Evolutionary conservation across 305 asterid species (phyloP), one percentile per base, ranked within the genome.

Genomic region (Euphrasia arctica): DNA sequence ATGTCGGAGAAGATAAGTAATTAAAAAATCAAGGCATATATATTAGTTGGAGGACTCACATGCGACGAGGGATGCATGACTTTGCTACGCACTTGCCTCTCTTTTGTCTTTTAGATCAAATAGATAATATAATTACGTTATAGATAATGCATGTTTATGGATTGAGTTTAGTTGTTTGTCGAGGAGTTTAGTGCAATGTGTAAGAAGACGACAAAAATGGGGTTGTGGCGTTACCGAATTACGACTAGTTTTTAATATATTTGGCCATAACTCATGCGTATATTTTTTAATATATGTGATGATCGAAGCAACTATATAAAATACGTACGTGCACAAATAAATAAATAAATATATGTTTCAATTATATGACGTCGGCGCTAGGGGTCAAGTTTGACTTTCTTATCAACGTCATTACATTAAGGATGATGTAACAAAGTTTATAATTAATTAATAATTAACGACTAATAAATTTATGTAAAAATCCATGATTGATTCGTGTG

Each of bases 311-410:
- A 10, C 54, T 49, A 15, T 49, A 49, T 49, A 49, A 45, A 11
- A 45, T 11, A 45, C 52, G 18, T 48, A n/a, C 52, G 52, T 48
- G 52, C 52, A 48, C 22, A 48, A 48, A 47, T 47, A 47, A 47
- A 12, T 47, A 47, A 13, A 36, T 7, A 36, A 36, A 36, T 7
- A 8, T 39, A 36, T 4, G 13, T 45, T 45, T 11, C 2, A 45
- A 45, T 9, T 45, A 45, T 48, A 47, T 47, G 52, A 47, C 14
- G 52, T 47, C 52, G 52, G 36, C 6, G 5, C 5, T 32, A 5
- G 0, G 34, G 22, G 18, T 48, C 52, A 48, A 48, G 52, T 48
- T 48, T 48, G 52, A 48, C 22, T 48, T 48, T 4, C 22, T 4
- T 48, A 48, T 48, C 22, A n/a, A 48, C 52, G 45, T 39, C 45